phyloP scores from a whole-genome alignment of 805 yeast species.

The Maudiozyma serrabonitensis region DNA sequence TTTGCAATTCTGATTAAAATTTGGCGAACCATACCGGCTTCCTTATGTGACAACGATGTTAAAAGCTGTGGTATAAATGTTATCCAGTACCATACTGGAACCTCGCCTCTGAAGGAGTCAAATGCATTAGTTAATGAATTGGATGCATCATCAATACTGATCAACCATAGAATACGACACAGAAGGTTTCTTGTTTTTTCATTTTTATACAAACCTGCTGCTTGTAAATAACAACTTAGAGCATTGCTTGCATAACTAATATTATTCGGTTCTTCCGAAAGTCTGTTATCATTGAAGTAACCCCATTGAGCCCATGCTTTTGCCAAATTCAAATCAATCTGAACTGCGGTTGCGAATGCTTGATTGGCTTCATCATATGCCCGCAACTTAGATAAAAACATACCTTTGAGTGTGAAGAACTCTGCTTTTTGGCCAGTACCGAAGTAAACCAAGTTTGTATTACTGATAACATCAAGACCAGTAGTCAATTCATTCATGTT shows the following conservation, averaged over 20 bases:
- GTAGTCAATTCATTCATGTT: constrained; percentile 84
- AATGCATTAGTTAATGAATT: constrained; percentile 81
- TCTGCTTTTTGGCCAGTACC: constrained; percentile 98
- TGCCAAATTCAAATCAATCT: constrained; percentile 84
- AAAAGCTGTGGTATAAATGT: constrained; percentile 91
- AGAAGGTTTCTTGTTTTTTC: constrained; percentile 80
- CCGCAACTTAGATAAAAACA: constrained; percentile 87
- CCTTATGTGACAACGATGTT: constrained; percentile 82
- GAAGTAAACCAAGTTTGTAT: constrained; percentile 90
- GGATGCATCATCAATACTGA: constrained; percentile 77
- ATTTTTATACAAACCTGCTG: constrained; percentile 91
- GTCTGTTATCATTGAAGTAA: constrained; percentile 77
- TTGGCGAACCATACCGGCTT: constrained; percentile 80
- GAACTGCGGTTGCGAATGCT: constrained; percentile 96
- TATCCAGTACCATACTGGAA: constrained; percentile 99
- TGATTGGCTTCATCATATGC: constrained; percentile 94
- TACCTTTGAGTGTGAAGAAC: constrained; percentile 93
- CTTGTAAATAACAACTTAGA: constrained; percentile 90
- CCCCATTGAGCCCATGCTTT: constrained; percentile 99
- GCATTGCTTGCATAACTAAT: constrained; percentile 86
- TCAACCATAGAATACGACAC: constrained; percentile 87
- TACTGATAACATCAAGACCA: constrained; percentile 92
- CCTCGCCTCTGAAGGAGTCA: constrained; percentile 87
- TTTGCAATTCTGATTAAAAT: constrained; percentile 88
- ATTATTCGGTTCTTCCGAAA: constrained; percentile 74